Percentiles rank a stretch among this genome's conserved stretches.
Evolutionary conservation across 192 early-diverging fungal genomes (phyloP).

Genomic region (Coemansia biformis): DNA sequence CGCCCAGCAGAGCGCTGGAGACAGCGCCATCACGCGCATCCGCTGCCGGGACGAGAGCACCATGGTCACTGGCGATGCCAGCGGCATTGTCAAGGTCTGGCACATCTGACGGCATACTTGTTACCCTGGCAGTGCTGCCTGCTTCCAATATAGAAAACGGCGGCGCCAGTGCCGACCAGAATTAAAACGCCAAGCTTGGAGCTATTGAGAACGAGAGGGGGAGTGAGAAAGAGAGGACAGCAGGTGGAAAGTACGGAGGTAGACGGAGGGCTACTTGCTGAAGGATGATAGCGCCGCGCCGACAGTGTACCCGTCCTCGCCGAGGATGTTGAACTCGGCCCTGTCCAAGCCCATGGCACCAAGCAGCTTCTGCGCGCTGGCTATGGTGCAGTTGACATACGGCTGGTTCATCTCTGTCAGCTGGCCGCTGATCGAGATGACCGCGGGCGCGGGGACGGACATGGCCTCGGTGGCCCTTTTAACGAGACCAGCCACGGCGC

Average conservation of each 20-base stretch:
- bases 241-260: too few relatives aligned
- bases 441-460: constrained; percentile 7
- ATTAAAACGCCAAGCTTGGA: too few relatives aligned
- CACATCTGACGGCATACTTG: constrained; percentile 21
- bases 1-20: not conserved
- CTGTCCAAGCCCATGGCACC: constrained; percentile 1
- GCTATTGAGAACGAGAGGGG: too few relatives aligned
- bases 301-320: constrained; percentile 39
- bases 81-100: constrained; percentile 65
- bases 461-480: constrained; percentile 19
- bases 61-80: constrained; percentile 59
- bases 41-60: constrained; percentile 10
- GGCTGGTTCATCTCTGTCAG: constrained; percentile 50
- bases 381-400: constrained; percentile 29
- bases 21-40: constrained; percentile 9
- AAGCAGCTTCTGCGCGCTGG: constrained; percentile 13
- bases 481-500: constrained; percentile 54
- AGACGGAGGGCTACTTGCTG: constrained; percentile 5
- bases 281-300: constrained; percentile 31
- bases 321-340: constrained; percentile 28
- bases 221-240: not conserved
- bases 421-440: constrained; percentile 40
- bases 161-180: too few relatives aligned
- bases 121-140: too few relatives aligned
- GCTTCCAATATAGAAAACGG: too few relatives aligned